Evolutionary conservation across 805 yeast genomes (phyloP).

Genomic region (Cyberlindnera amylophila): DNA sequence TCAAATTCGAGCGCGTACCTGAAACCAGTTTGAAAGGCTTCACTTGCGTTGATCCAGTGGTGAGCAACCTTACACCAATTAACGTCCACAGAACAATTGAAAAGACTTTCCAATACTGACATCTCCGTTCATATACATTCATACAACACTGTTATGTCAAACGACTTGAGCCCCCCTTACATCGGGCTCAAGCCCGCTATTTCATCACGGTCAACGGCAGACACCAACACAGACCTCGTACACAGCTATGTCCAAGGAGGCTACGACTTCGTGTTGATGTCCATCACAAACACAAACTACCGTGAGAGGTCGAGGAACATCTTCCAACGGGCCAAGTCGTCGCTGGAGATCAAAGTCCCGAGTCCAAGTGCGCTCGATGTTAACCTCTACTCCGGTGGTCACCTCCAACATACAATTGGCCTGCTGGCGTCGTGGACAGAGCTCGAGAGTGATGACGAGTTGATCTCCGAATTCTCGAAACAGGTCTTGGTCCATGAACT

Average conservation of each 20-base stretch:
- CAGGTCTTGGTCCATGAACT: conserved; percentile 59
- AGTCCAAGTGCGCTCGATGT: conserved; percentile 40
- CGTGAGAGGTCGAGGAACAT: conserved; percentile 39
- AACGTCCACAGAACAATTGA: too few species aligned
- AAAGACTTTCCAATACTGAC: too few species aligned
- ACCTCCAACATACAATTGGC: conserved; percentile 45
- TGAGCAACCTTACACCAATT: too few species aligned
- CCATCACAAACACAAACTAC: conserved; percentile 51
- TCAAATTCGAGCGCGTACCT: conserved; percentile 3
- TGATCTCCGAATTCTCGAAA: conserved; percentile 48
- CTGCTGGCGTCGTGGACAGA: conserved; percentile 69
- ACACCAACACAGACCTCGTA: conserved; percentile 29
- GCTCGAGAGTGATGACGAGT: conserved; percentile 48
- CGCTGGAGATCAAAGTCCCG: conserved; percentile 32
- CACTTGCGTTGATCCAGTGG: conserved; percentile 2
- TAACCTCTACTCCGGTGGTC: conserved; percentile 39
- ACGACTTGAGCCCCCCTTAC: conserved; percentile 16
- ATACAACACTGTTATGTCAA: conserved; percentile 2
- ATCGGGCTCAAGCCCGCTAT: conserved; percentile 48
- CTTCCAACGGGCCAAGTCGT: conserved; percentile 33
- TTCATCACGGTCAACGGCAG: conserved; percentile 27
- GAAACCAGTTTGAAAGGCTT: conserved; percentile 2
- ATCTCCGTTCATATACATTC: too few species aligned
- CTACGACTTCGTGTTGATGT: conserved; percentile 49
- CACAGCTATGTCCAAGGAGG: conserved; percentile 33